phyloP scores from a whole-genome alignment of 2,329 filamentous ascomycete genomes.

The Colletotrichum eleusines region DNA sequence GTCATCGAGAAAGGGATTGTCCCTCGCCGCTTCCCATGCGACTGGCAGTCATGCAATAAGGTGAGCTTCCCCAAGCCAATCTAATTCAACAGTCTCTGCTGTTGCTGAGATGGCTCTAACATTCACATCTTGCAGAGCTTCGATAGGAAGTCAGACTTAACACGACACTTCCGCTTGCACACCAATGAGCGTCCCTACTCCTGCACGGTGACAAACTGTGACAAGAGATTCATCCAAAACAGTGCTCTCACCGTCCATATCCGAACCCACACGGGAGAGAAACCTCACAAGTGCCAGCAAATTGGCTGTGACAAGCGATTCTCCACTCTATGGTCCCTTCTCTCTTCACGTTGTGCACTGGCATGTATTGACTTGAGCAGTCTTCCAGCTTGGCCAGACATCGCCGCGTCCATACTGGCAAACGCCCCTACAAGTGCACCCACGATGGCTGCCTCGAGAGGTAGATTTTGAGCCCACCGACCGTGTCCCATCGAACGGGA shows the following conservation, averaged over 20 bases:
- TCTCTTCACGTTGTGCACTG: neutral
- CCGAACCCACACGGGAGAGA: conserved; percentile 78
- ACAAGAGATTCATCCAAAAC: conserved; percentile 78
- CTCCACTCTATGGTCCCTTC: conserved; percentile 68
- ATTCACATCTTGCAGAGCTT: conserved; percentile 68
- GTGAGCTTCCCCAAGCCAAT: conserved; percentile 61
- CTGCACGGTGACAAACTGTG: conserved; percentile 70
- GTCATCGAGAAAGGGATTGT: conserved; percentile 73
- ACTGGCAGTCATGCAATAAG: conserved; percentile 73
- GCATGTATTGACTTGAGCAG: conserved; percentile 56
- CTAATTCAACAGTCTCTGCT: neutral
- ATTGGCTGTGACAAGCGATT: conserved; percentile 76
- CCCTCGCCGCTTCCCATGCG: conserved; percentile 72
- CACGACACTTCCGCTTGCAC: conserved; percentile 78
- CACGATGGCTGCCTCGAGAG: conserved; percentile 73
- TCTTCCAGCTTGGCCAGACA: conserved; percentile 75
- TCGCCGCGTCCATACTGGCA: conserved; percentile 74
- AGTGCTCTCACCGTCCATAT: conserved; percentile 79
- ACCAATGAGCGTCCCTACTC: conserved; percentile 77
- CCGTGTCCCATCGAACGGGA: too few species aligned
- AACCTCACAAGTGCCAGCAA: conserved; percentile 76
- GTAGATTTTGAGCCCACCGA: conserved; percentile 50
- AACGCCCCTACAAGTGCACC: conserved; percentile 73
- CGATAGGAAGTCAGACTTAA: conserved; percentile 78
- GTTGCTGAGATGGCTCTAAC: conserved; percentile 32